Percentiles rank a stretch among this genome's conserved stretches.
These are phyloP conservation scores for Chamaecyparis obtusa DNA, from an alignment of 75 land plant genomes.

Conservation along the genomic window DNA sequence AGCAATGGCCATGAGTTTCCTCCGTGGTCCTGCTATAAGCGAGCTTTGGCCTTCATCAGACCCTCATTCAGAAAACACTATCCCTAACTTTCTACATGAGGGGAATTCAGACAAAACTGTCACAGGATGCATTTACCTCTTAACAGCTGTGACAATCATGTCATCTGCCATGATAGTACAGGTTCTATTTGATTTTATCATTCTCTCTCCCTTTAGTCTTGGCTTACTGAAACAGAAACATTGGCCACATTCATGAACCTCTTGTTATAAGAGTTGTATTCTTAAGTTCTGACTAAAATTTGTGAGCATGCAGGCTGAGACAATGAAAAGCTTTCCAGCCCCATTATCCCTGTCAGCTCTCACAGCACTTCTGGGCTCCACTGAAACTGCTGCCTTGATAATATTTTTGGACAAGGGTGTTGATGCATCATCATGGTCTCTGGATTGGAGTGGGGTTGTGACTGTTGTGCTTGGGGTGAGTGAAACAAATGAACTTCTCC, in stretches of 20 bases:
- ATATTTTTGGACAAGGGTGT: neutral
- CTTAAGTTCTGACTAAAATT: neutral
- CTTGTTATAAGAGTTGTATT: no score
- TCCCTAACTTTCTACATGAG: neutral
- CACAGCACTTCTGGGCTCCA: neutral
- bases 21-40: conserved; percentile 19
- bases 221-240: neutral
- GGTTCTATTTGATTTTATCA: conserved; percentile 12
- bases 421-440: neutral
- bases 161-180: conserved; percentile 47
- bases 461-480: neutral
- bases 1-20: conserved; percentile 49
- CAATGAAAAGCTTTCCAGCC: neutral
- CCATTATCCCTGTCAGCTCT: neutral
- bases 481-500: neutral
- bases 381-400: neutral
- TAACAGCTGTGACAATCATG: conserved; percentile 23
- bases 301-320: neutral
- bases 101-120: conserved; percentile 18
- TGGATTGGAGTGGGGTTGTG: neutral
- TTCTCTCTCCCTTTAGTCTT: neutral
- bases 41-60: neutral
- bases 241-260: neutral
- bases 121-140: conserved; percentile 45
- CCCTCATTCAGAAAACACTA: neutral